A percentile compares a stretch with the other conserved stretches of the same genome.
Evolutionary conservation across 805 yeast genomes (phyloP).

Genomic region (Candida bentonensis): DNA sequence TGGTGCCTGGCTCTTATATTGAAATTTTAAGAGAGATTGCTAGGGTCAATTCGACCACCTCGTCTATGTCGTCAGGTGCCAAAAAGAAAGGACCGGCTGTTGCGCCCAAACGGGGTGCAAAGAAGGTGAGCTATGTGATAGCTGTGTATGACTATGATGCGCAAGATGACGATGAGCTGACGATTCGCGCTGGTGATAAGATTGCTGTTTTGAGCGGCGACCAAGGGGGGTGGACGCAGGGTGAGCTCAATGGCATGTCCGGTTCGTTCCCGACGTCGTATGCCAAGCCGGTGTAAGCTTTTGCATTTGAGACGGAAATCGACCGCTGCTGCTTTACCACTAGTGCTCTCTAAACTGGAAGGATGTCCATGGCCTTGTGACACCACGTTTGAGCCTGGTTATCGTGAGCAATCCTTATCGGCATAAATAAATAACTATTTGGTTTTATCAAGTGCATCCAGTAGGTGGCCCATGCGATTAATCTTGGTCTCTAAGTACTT

Average conservation of each 20-base stretch:
- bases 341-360: no score
- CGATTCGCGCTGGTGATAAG: conserved; percentile 57
- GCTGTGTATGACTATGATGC: conserved; percentile 69
- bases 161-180: conserved; percentile 67
- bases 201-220: conserved; percentile 50
- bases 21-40: conserved; percentile 25
- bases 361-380: no score
- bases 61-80: conserved; percentile 4
- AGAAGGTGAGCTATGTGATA: conserved; percentile 37
- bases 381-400: no score
- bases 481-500: conserved; percentile 89
- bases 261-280: conserved; percentile 78
- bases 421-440: conserved; percentile 1
- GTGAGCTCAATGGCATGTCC: conserved; percentile 50
- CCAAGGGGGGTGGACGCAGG: conserved; percentile 93
- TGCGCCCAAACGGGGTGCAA: conserved; percentile 64
- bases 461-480: conserved; percentile 92
- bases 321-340: no score
- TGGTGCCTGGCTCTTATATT: conserved; percentile 76
- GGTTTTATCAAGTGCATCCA: conserved; percentile 25
- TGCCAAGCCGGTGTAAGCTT: no score
- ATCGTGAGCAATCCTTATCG: no score
- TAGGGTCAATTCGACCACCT: conserved; percentile 4
- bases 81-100: conserved; percentile 62
- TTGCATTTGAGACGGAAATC: no score